A percentile compares a stretch with the other conserved stretches of the same genome.
Conservation (phyloP, 352 stramenopile genomes). For the Phytophthora pluvialis region DNA sequence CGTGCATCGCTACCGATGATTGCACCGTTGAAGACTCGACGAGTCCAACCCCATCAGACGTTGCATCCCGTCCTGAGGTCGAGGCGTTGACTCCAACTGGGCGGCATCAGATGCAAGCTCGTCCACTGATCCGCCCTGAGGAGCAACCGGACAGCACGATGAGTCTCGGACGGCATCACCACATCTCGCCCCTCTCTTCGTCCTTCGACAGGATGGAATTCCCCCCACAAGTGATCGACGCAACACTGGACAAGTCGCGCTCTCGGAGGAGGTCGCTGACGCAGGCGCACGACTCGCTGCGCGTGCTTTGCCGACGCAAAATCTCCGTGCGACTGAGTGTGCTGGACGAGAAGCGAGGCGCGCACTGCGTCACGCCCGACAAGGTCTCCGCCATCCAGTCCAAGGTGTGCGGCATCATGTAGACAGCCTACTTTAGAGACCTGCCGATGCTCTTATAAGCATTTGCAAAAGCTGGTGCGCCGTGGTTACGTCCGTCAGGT, state of each 20-base stretch:
- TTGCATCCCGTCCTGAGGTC: not conserved
- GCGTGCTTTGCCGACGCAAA: conserved; percentile 28
- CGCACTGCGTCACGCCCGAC: not conserved
- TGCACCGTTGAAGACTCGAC: not conserved
- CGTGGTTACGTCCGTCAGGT: not conserved
- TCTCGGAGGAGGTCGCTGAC: conserved; percentile 32
- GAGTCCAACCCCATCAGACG: not conserved
- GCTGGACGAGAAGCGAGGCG: conserved; percentile 13
- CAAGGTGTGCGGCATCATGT: conserved; percentile 44
- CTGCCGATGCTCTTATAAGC: too few species aligned
- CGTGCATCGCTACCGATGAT: conserved; percentile 19
- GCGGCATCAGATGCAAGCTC: conserved; percentile 21
- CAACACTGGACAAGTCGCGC: conserved; percentile 18
- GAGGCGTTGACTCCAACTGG: conserved; percentile 6
- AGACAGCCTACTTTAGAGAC: too few species aligned
- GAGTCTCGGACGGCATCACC: conserved; percentile 6
- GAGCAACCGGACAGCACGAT: not conserved
- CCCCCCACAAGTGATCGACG: not conserved
- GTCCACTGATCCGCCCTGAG: conserved; percentile 1
- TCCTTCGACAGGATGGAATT: not conserved
- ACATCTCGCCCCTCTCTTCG: conserved; percentile 7
- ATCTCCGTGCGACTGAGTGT: conserved; percentile 21
- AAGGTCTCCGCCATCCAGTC: conserved; percentile 8
- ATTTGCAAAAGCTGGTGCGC: too few species aligned
- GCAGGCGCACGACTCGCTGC: conserved; percentile 50